phyloP scores from a whole-genome alignment of 208 protist species.

The Leishmania guyanensis region DNA sequence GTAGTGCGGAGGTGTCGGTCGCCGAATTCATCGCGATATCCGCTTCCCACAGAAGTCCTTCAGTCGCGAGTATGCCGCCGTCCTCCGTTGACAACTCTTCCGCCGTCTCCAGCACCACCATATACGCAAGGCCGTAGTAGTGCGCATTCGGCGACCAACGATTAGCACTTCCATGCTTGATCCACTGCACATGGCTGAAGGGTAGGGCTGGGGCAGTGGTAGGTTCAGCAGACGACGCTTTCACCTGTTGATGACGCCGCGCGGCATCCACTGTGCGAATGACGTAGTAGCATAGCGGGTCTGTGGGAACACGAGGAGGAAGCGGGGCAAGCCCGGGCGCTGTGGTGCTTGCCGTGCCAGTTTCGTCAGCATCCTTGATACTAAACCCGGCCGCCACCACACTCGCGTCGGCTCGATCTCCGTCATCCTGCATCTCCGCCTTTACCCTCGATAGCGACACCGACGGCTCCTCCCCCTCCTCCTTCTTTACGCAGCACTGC shows the following conservation, averaged over 20 bases:
- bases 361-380: background rate
- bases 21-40: slow-evolving; percentile 10
- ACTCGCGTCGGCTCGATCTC: background rate
- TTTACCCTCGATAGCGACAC: slow-evolving; percentile 8
- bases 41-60: slow-evolving; percentile 18
- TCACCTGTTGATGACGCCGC: background rate
- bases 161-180: slow-evolving; percentile 37
- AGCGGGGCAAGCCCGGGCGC: background rate
- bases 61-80: slow-evolving; percentile 9
- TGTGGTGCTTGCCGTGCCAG: background rate
- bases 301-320: background rate
- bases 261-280: slow-evolving; percentile 29
- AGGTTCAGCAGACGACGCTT: slow-evolving; percentile 13
- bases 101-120: slow-evolving; percentile 50
- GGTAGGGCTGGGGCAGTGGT: slow-evolving; percentile 32
- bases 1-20: slow-evolving; percentile 4
- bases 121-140: slow-evolving; percentile 80
- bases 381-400: background rate
- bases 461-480: slow-evolving; percentile 2
- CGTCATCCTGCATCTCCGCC: background rate
- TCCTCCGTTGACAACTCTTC: slow-evolving; percentile 16
- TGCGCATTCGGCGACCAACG: slow-evolving; percentile 51
- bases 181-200: slow-evolving; percentile 34
- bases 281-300: slow-evolving; percentile 29
- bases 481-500: slow-evolving; percentile 16